A percentile compares a stretch with the other conserved stretches of the same genome.
These are phyloP conservation scores for Mycosarcoma maydis DNA, from an alignment of 1,284 basidiomycete genomes.

Conservation along the genomic window DNA sequence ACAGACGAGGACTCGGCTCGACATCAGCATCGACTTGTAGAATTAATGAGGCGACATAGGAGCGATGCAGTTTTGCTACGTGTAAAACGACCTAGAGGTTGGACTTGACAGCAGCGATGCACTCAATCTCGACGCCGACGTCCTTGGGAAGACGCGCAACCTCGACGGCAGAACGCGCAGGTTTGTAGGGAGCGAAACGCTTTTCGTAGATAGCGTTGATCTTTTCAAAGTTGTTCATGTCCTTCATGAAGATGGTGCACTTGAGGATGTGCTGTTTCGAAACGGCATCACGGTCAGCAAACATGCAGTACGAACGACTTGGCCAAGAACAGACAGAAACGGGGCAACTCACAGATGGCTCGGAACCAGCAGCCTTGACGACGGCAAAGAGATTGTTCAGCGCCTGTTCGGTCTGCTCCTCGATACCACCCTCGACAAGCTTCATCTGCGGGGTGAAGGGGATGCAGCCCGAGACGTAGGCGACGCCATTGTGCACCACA, in stretches of 20 bases:
- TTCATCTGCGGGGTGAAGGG: constrained; percentile 81
- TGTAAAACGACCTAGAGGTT: constrained; percentile 19
- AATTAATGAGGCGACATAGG: too few species aligned
- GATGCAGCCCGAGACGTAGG: constrained; percentile 91
- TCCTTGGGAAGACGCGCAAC: constrained; percentile 80
- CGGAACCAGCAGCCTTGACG: constrained; percentile 78
- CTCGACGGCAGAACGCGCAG: constrained; percentile 80
- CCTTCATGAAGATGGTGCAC: constrained; percentile 82
- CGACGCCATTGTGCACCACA: constrained; percentile 78
- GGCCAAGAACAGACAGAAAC: too few species aligned
- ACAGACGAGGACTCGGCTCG: not conserved
- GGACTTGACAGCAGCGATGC: constrained; percentile 73
- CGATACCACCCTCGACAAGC: constrained; percentile 79
- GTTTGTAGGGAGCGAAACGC: constrained; percentile 74
- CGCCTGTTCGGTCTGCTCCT: constrained; percentile 84
- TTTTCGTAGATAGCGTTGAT: constrained; percentile 75
- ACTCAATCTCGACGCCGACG: constrained; percentile 90
- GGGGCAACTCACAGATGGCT: constrained; percentile 32
- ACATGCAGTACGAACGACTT: too few species aligned
- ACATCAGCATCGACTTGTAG: not conserved
- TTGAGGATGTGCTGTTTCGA: constrained; percentile 44
- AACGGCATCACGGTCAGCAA: not conserved
- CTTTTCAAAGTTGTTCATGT: constrained; percentile 86
- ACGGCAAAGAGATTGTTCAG: constrained; percentile 86
- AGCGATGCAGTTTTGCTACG: too few species aligned